Evolutionary conservation across 2,329 filamentous ascomycete species (phyloP).

Genomic region (Talaromyces verruculosus): DNA sequence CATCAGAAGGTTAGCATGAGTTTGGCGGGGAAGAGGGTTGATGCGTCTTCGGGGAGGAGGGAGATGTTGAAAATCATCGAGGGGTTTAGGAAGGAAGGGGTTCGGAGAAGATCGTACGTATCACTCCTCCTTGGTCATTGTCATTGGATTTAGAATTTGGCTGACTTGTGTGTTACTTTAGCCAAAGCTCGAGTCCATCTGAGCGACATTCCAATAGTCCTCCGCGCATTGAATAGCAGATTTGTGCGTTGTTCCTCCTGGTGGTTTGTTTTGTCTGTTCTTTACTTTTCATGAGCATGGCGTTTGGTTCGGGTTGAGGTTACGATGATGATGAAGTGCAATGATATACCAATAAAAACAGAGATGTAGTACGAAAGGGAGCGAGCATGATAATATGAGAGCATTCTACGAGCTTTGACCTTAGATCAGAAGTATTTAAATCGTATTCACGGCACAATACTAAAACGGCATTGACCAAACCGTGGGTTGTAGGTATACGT

Average conservation of each 20-base stretch:
- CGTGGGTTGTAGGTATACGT: background rate
- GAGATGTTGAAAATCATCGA: constrained; percentile 92
- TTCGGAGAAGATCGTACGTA: constrained; percentile 76
- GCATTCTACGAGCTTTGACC: background rate
- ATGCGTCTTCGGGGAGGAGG: constrained; percentile 76
- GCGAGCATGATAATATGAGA: background rate
- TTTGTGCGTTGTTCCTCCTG: background rate
- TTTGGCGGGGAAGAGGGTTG: constrained; percentile 78
- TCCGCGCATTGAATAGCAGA: constrained; percentile 28
- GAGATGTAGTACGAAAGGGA: background rate
- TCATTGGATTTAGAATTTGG: too few relatives aligned
- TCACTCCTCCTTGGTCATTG: background rate
- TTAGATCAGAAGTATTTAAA: background rate
- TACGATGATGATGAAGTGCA: background rate
- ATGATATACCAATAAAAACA: constrained; percentile 5
- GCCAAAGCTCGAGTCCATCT: constrained; percentile 22
- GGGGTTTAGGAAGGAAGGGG: constrained; percentile 79
- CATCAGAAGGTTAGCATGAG: constrained; percentile 92
- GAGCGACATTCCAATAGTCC: constrained; percentile 23
- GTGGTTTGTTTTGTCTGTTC: background rate
- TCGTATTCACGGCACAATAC: background rate
- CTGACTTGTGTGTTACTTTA: background rate
- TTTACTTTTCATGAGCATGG: background rate
- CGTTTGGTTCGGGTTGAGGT: background rate
- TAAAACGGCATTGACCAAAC: background rate